Base-by-base conservation (phyloP, 495 filamentous ascomycete genomes). In the Podospora didyma region DNA sequence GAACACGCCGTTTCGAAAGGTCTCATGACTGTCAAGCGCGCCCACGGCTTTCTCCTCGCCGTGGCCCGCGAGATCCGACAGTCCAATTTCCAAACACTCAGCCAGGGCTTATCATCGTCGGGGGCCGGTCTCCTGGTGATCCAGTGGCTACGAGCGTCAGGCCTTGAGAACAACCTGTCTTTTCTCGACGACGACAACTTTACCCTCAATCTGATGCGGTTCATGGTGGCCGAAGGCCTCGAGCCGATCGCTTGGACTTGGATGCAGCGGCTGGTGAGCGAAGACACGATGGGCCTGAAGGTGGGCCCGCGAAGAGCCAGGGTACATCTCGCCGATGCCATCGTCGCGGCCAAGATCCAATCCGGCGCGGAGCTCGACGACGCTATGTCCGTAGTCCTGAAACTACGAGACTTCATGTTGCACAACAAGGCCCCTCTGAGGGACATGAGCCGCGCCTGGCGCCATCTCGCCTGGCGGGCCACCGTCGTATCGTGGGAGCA, bases 121-220 rank as follows among this genome's bases (percentile, higher is more conserved):
- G 69, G 71, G 0, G 75, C 76, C 7, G 79, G 71, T 7, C 60
- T 73, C 0, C 67, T 69, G 1, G 73, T 82, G 1, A 41, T 79
- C 2, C 67, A 72, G 28, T 85, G 80, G 80, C 70, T 85, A 21
- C 75, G 76, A 12, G 69, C 79, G 0, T 79, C 75, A 3, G 79
- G 79, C 6, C 56, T 69, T 39, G 73, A 76, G 28, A 67, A 65
- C 0, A 51, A 63, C 9, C 60, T 74, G 0, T 34, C 56, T 1
- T 79, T 82, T 37, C 54, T 78, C 2, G 28, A 48, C 7, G 44
- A 76, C 41, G 5, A 12, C 7, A 1, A 7, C 6, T 72, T 83
- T 42, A 54, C 71, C 17, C 12, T n/a, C 1, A 19, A 62, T 2
- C 60, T 83, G 2, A 23, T 79, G 21, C 70, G 61, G 1, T 82